Conservation (phyloP, 2,329 filamentous ascomycete species). For the Anthostomella pinea region DNA sequence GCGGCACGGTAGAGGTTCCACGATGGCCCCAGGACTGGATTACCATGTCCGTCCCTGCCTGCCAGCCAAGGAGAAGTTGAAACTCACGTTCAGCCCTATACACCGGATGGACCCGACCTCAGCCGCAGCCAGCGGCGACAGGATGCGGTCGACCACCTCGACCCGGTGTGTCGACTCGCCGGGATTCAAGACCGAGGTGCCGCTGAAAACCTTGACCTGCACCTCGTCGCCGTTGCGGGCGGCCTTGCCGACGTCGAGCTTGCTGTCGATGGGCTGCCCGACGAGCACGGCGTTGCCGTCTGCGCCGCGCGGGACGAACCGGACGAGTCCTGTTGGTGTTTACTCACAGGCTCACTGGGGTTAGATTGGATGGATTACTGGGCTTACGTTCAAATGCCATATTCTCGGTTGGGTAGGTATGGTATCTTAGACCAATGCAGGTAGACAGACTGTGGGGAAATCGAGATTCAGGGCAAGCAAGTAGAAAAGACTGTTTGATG, state of each 20-base stretch:
- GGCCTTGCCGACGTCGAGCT: slow-evolving; percentile 56
- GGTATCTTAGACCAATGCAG: background rate
- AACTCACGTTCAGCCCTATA: slow-evolving; percentile 52
- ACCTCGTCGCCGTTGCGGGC: slow-evolving; percentile 56
- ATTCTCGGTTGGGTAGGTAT: background rate
- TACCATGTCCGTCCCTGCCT: background rate
- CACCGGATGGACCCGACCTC: slow-evolving; percentile 58
- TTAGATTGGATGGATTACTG: background rate
- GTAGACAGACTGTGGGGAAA: too few relatives aligned
- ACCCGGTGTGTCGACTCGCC: slow-evolving; percentile 45
- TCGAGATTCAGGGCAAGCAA: too few relatives aligned
- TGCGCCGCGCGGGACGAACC: slow-evolving; percentile 51
- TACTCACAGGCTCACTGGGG: background rate
- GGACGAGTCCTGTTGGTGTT: slow-evolving; percentile 44
- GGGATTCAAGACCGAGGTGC: slow-evolving; percentile 53
- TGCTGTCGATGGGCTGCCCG: slow-evolving; percentile 51
- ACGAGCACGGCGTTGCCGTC: slow-evolving; percentile 41
- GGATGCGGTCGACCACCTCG: slow-evolving; percentile 44
- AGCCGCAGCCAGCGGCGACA: slow-evolving; percentile 47
- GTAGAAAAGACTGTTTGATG: too few relatives aligned
- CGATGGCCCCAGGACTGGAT: background rate
- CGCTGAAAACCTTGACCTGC: slow-evolving; percentile 54
- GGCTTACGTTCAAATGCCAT: slow-evolving; percentile 13
- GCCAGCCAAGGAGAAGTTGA: slow-evolving; percentile 13
- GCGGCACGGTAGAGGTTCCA: background rate